Evolutionary conservation across 176 grass and related monocot species (phyloP).

Genomic region (Lolium rigidum): DNA sequence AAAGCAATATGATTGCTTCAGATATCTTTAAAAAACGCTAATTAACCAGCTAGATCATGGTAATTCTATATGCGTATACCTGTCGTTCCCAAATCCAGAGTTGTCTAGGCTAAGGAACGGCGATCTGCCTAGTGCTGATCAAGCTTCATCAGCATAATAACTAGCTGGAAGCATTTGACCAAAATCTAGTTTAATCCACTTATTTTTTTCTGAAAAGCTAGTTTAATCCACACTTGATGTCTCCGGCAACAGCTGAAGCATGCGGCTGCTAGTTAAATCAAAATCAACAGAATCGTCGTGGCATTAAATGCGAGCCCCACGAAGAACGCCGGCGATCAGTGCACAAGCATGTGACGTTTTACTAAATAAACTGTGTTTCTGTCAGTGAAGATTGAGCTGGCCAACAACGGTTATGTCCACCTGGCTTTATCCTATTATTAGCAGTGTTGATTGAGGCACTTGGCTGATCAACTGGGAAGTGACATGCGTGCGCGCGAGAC

Average conservation of each 20-base stretch:
- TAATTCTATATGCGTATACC: not conserved
- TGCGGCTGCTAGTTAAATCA: conserved; percentile 31
- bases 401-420: conserved; percentile 30
- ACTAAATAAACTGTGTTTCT: not conserved
- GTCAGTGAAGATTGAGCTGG: conserved; percentile 21
- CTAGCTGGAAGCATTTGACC: conserved; percentile 40
- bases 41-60: not conserved
- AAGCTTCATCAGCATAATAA: not conserved
- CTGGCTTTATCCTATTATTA: not conserved
- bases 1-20: not conserved
- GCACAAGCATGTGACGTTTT: conserved; percentile 43
- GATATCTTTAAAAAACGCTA: not conserved
- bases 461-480: not conserved
- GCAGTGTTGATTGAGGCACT: not conserved
- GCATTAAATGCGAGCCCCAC: conserved; percentile 49
- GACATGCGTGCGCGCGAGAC: conserved; percentile 7
- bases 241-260: not conserved
- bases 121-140: not conserved
- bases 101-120: not conserved
- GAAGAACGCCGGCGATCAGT: conserved; percentile 41
- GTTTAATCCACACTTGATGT: not conserved
- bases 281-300: conserved; percentile 27
- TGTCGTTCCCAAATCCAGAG: conserved; percentile 9
- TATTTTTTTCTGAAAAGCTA: not conserved
- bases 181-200: not conserved